Evolutionary conservation across 2,329 filamentous ascomycete species (phyloP).

Genomic region (Fusarium sterilihyphosum): DNA sequence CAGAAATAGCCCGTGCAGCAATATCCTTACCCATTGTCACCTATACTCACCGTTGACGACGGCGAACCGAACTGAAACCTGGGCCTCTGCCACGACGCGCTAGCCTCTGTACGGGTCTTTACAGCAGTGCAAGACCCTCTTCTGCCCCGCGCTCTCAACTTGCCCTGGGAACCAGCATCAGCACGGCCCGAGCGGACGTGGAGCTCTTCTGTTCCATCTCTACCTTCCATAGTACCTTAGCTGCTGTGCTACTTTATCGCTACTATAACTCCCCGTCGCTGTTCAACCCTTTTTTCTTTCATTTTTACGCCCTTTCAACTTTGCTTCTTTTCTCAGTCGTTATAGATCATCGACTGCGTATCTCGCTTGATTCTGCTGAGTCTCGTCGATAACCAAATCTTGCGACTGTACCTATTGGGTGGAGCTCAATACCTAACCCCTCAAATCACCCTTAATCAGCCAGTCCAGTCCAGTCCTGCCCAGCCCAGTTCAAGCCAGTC

Average conservation of each 20-base stretch:
- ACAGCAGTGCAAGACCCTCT: constrained; percentile 17
- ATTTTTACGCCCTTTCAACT: background rate
- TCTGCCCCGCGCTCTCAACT: constrained; percentile 37
- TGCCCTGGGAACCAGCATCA: constrained; percentile 16
- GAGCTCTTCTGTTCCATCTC: constrained; percentile 38
- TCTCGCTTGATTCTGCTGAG: background rate
- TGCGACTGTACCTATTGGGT: constrained; percentile 28
- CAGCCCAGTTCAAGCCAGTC: background rate
- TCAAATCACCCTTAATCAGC: constrained; percentile 37
- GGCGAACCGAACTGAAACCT: constrained; percentile 45
- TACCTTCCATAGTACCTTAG: background rate
- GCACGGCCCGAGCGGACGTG: constrained; percentile 37
- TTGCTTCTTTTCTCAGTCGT: background rate
- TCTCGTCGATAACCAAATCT: constrained; percentile 12
- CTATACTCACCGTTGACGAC: constrained; percentile 43
- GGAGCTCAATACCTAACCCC: constrained; percentile 34
- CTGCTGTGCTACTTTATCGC: constrained; percentile 1
- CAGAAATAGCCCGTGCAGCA: constrained; percentile 28
- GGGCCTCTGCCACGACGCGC: constrained; percentile 38
- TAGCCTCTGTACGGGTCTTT: constrained; percentile 15
- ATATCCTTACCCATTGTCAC: constrained; percentile 33
- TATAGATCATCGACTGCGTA: constrained; percentile 18
- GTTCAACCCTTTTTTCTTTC: constrained; percentile 16
- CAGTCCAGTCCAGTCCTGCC: background rate
- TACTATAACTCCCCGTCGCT: constrained; percentile 11